Evolutionary conservation across 176 grass and related monocot species (phyloP), one percentile per base, ranked within the genome.

Genomic region (Zoysia pacifica): DNA sequence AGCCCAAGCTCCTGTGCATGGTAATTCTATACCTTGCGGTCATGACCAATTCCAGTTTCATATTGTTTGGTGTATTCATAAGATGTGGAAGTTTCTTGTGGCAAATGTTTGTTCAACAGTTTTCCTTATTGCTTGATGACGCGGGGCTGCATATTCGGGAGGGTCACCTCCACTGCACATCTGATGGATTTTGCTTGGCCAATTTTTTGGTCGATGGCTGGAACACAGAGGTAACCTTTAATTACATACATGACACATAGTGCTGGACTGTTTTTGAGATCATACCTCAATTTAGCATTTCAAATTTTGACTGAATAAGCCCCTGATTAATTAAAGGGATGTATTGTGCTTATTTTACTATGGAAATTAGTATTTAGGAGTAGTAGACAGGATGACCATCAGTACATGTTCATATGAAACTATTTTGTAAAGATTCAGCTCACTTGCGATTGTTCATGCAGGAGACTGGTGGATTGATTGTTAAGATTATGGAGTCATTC

Each of bases 111-210:
- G 35, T 71, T 92, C 80, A 77, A 79, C 82, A 97, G 94, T 65
- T 94, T 42, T 80, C 94, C 47, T 77, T 60, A 20, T 87, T 91
- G 82, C 79, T 97, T 8, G 86, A 80, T 40, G 91, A 92, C 50
- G 65, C 94, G 74, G 89, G 85, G n/a, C 47, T 97, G 60, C 91
- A 97, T 82, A 97, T 94, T 67, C 86, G 82, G 15, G 94, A 97
- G 87, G 89, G 89, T 84, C 91, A 97, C 92, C 91, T 97, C 73
- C 94, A 94, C 85, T 97, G 91, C 62, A 94, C 94, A 55, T 79
- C n/a, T 3, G 94, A 97, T 90, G 85, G 87, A 7, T 84, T 83
- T 85, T 97, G 87, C 70, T 85, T 97, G 91, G 91, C 88, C 58
- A 77, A 91, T 68, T 94, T 97, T 76, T 83, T 92, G 79, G 91